Base-by-base conservation (phyloP, 2,329 filamentous ascomycete species). In the Cladosporium phlei region DNA sequence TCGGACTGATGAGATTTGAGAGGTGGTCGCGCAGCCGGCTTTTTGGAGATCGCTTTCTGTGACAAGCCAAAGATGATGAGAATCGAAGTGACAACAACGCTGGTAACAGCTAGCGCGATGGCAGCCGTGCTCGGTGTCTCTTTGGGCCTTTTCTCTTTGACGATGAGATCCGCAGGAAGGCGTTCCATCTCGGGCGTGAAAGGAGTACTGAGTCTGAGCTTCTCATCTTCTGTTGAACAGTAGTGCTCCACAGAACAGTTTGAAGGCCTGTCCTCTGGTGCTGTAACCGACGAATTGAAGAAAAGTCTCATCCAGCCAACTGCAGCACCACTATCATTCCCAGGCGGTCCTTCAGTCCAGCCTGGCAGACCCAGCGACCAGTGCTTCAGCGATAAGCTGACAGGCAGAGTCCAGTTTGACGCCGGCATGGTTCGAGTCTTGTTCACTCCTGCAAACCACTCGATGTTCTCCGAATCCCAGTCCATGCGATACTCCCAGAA, bases 301-400 rank as follows among this genome's bases (percentile, higher is more conserved):
- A 75, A 75, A 21, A 70, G 59, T n/a, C 72, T 66, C 8, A 69
- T 64, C 68, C 70, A 75, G 6, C 62, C 68, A 24, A 75, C 55
- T 19, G 68, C 68, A 4, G 72, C 72, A 16, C 60, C 55, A 2
- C 69, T 66, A n/a, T 55, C 58, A 16, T 61, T 61, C 12, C 30
- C 37, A 2, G 72, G 71, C 11, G 73, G 73, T 4, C 72, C 72
- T 53, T 69, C 59, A 62, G 70, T 74, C 2, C 61, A 69, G 50
- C 66, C 67, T 10, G 55, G 51, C 50, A 74, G 70, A 8, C 72
- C 72, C 7, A 64, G 67, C 0, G 71, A 73, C 72, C 72, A 75
- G 54, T 75, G 72, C 53, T 71, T 69, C 54, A 73, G 66, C 40
- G 66, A 63, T 17, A 74, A 50, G 10, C 70, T 62, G 3, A 67